A percentile compares a stretch with the other conserved stretches of the same genome.
phyloP scores from a whole-genome alignment of 768 basidiomycete genomes.

The Suillus subalutaceus region DNA sequence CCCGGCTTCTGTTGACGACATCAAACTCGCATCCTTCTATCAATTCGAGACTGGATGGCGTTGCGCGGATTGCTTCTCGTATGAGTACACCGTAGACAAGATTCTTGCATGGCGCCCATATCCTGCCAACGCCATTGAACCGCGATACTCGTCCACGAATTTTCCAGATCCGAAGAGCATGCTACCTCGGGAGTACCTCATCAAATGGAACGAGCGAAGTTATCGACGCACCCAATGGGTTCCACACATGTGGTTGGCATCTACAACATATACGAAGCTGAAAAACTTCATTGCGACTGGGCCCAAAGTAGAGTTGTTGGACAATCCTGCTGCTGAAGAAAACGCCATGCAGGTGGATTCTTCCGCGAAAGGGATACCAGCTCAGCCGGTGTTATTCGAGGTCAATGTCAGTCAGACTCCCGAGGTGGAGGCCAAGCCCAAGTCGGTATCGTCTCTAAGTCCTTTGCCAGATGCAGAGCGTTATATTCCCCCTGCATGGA shows the following conservation, averaged over 20 bases:
- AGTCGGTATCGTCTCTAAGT: slow-evolving; percentile 27
- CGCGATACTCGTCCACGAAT: slow-evolving; percentile 40
- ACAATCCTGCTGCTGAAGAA: slow-evolving; percentile 40
- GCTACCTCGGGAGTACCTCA: slow-evolving; percentile 89
- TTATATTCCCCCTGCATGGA: slow-evolving; percentile 80
- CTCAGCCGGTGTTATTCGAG: slow-evolving; percentile 40
- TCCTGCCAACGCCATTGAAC: slow-evolving; percentile 65
- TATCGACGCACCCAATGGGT: slow-evolving; percentile 88
- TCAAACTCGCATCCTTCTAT: slow-evolving; percentile 63
- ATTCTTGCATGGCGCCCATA: slow-evolving; percentile 92
- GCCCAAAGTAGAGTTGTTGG: slow-evolving; percentile 66
- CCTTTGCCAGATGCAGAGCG: slow-evolving; percentile 71
- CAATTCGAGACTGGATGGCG: slow-evolving; percentile 59
- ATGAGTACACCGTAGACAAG: slow-evolving; percentile 70
- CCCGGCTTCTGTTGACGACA: slow-evolving; percentile 24
- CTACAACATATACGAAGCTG: slow-evolving; percentile 65
- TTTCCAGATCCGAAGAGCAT: slow-evolving; percentile 54
- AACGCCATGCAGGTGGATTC: slow-evolving; percentile 31
- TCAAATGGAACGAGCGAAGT: slow-evolving; percentile 85
- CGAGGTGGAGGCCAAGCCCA: slow-evolving; percentile 34
- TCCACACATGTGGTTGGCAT: slow-evolving; percentile 86
- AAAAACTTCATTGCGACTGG: slow-evolving; percentile 78
- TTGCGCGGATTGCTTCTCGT: slow-evolving; percentile 81
- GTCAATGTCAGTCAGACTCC: slow-evolving; percentile 40
- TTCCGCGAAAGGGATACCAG: slow-evolving; percentile 21